Percentiles rank a stretch among this genome's conserved stretches.
phyloP scores from a whole-genome alignment of 257 asterid species.

The Fraxinus americana region DNA sequence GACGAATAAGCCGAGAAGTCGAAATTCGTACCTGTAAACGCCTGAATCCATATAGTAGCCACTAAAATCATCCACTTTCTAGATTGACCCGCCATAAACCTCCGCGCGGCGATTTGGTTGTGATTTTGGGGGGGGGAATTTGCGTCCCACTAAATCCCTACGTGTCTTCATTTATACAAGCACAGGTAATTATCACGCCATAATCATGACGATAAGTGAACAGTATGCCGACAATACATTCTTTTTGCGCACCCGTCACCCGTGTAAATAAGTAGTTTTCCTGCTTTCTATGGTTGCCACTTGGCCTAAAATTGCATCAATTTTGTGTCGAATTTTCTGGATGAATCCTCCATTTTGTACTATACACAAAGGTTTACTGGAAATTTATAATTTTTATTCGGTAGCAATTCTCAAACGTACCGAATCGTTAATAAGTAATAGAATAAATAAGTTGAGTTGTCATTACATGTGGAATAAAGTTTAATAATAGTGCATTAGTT shows the following conservation, averaged over 20 bases:
- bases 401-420: too few species aligned
- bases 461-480: too few species aligned
- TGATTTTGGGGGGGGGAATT: background rate
- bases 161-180: background rate
- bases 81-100: slow-evolving; percentile 56
- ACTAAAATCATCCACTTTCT: slow-evolving; percentile 84
- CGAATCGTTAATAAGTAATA: too few species aligned
- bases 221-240: background rate
- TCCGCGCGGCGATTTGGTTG: background rate
- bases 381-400: too few species aligned
- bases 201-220: background rate
- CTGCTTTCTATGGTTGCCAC: background rate
- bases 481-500: too few species aligned
- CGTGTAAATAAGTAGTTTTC: background rate
- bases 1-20: slow-evolving; percentile 92
- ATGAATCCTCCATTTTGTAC: background rate
- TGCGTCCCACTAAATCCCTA: background rate
- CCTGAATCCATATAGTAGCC: slow-evolving; percentile 91
- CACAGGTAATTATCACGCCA: background rate
- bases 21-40: slow-evolving; percentile 87
- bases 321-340: background rate
- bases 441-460: too few species aligned
- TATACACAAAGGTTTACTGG: too few species aligned
- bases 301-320: background rate
- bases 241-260: background rate